Evolutionary conservation across 768 basidiomycete species (phyloP), one percentile per base, ranked within the genome.

Genomic region (Zangia roseola): DNA sequence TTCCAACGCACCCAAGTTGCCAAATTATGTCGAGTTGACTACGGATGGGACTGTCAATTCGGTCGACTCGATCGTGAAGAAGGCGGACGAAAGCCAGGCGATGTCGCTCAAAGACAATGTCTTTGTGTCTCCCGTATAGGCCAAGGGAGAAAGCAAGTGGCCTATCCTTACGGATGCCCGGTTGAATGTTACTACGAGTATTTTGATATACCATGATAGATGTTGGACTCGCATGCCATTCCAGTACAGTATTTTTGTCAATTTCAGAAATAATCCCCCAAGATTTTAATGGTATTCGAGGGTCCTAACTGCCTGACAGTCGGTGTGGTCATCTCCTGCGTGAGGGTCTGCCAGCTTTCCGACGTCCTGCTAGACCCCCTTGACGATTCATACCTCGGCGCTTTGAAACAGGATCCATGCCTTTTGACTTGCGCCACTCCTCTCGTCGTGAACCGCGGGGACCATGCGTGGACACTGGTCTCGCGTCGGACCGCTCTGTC

Each of bases 391-490:
- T 77, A 28, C 78, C 80, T 34, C 64, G 72, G 9, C 75, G 63
- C 52, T 73, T 74, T 8, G 79, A 74, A 55, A 78, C 64, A 21
- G 82, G 69, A 8, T 72, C 61, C 67, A 89, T 60, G 25, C 92
- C 92, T 64, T 92, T 94, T 20, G 91, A 85, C 47, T 70, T 71
- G 63, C 91, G 74, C 92, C 92, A 94, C 55, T 82, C 75, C 63
- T 92, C 91, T 54, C 88, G 76, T 51, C 92, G 74, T 40, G 88
- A 87, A 42, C 76, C 73, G 26, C 91, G 81, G 3, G 84, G 79
- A 12, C 91, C 92, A 58, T 93, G 89, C 3, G 92, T 94, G 9
- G 91, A 93, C 41, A 63, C 64, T 5, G 69, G 43, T 49, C 58
- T 56, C 39, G 67, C 67, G 21, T 66, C 46, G n/a, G 61, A 40